Evolutionary conservation across 2,329 filamentous ascomycete genomes (phyloP), one percentile per base, ranked within the genome.

Genomic region (Colletotrichum sp.): DNA sequence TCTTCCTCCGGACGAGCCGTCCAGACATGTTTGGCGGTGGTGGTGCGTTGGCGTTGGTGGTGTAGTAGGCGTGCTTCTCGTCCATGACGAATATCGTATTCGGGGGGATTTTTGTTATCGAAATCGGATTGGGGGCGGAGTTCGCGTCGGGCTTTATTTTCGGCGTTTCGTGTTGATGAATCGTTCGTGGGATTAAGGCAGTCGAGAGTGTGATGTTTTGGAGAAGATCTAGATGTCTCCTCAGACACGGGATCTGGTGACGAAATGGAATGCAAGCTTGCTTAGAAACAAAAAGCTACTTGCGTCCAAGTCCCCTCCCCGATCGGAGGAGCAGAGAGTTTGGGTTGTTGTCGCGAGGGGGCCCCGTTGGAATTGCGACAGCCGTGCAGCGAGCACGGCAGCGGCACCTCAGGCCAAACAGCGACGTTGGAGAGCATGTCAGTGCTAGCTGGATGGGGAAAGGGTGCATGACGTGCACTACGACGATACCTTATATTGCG

Each of bases 1-100:
- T 39, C 63, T 57, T 74, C 26, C 63, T 71, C 68, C 75, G 75
- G 55, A 55, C 26, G 36, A 68, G 43, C 13, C 71, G 63, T 4
- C 66, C 30, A 43, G 63, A 43, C 69, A 73, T 75, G 26, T 66
- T 43, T 10, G 59, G 21, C 3, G 43, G 43, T 52, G 43, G 43
- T 13, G 43, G 43, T 12, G 43, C 18, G 43, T 52, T 52, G 70
- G 64, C 30, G 70, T 60, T 30, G 63, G 16, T 16, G 21, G 28
- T 59, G 61, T 55, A 64, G 66, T 55, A 64, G 21, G 52, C 61
- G 48, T n/a, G 72, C 69, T 78, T 78, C 76, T 76, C 77, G 48
- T 78, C 77, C 77, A 78, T 78, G 26, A 65, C 59, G 32, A 12
- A 26, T 28, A 36, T 57, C 16, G 32, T 32, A 24, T 14, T 26